These are phyloP conservation scores for Nectriaceae sp. DNA, from an alignment of 2,329 filamentous ascomycete genomes.

Conservation along the genomic window DNA sequence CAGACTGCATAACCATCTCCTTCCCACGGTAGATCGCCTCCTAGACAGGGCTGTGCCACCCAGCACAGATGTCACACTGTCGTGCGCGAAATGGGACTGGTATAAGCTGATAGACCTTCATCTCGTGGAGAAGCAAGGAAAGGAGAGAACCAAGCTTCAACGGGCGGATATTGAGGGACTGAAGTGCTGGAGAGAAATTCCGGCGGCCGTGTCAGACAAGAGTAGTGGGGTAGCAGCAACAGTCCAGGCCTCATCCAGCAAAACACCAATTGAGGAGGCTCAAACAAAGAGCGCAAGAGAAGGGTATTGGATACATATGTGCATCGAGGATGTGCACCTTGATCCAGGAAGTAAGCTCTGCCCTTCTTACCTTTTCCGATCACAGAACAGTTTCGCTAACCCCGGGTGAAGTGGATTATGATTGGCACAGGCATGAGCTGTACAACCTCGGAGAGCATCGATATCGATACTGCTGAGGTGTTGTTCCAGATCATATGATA, in stretches of 20 bases:
- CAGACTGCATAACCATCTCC: slow-evolving; percentile 6
- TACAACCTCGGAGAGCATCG: slow-evolving; percentile 11
- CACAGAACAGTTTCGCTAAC: no score
- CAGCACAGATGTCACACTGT: slow-evolving; percentile 14
- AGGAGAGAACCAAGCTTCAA: slow-evolving; percentile 12
- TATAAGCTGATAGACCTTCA: slow-evolving; percentile 14
- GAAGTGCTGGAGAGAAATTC: slow-evolving; percentile 18
- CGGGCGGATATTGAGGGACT: slow-evolving; percentile 16
- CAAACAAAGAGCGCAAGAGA: not conserved
- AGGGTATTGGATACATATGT: slow-evolving; percentile 20
- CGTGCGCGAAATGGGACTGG: slow-evolving; percentile 19
- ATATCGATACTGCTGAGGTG: slow-evolving; percentile 12
- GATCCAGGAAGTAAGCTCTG: slow-evolving; percentile 8
- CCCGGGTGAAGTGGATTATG: slow-evolving; percentile 6
- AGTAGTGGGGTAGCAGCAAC: not conserved
- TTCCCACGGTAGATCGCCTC: slow-evolving; percentile 15
- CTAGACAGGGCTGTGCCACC: slow-evolving; percentile 13
- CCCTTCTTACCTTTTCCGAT: not conserved
- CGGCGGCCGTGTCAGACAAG: not conserved
- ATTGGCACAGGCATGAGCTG: slow-evolving; percentile 10
- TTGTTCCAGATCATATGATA: no score
- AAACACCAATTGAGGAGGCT: not conserved
- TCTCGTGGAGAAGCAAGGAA: slow-evolving; percentile 14
- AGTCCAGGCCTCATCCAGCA: not conserved
- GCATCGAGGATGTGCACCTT: slow-evolving; percentile 12